Conservation (phyloP, 139 green algal species). For the Diplosphaera chodatii region DNA sequence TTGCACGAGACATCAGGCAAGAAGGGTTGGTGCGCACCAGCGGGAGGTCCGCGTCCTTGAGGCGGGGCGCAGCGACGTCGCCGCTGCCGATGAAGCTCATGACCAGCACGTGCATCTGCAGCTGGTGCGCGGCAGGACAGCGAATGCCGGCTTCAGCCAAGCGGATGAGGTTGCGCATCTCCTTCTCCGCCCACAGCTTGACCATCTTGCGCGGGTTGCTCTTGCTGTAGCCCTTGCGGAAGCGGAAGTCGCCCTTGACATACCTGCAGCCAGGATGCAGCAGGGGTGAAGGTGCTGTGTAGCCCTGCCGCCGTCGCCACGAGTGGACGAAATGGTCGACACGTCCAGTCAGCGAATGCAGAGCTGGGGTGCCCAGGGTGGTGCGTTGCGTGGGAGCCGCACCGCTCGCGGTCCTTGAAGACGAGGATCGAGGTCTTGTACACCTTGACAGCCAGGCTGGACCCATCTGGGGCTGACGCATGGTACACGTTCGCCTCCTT, state of each 20-base stretch:
- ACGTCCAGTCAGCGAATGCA: no score
- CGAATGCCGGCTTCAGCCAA: slow-evolving; percentile 68
- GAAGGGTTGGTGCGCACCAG: no score
- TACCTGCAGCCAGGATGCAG: slow-evolving; percentile 78
- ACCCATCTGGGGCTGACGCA: slow-evolving; percentile 32
- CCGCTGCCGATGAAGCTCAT: slow-evolving; percentile 85
- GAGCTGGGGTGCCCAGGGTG: no score
- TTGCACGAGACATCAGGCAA: no score
- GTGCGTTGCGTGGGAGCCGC: no score
- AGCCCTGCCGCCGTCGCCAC: no score
- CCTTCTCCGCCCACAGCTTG: slow-evolving; percentile 97
- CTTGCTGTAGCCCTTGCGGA: slow-evolving; percentile 86
- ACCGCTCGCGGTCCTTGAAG: slow-evolving; percentile 91
- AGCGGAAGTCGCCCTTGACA: slow-evolving; percentile 93
- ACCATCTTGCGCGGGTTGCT: slow-evolving; percentile 99
- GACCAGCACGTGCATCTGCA: slow-evolving; percentile 89
- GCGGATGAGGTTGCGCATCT: slow-evolving; percentile 92
- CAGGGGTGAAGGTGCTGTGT: no score
- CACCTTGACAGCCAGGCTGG: slow-evolving; percentile 91
- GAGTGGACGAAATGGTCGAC: no score
- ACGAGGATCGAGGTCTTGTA: slow-evolving; percentile 99
- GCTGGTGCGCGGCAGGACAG: slow-evolving; percentile 72
- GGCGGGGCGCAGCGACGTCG: slow-evolving; percentile 80
- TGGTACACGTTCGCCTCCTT: slow-evolving; percentile 99
- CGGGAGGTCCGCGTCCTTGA: slow-evolving; percentile 83